Evolutionary conservation across 176 grass and related monocot genomes (phyloP).

Genomic region (Aegilops sharonensis): DNA sequence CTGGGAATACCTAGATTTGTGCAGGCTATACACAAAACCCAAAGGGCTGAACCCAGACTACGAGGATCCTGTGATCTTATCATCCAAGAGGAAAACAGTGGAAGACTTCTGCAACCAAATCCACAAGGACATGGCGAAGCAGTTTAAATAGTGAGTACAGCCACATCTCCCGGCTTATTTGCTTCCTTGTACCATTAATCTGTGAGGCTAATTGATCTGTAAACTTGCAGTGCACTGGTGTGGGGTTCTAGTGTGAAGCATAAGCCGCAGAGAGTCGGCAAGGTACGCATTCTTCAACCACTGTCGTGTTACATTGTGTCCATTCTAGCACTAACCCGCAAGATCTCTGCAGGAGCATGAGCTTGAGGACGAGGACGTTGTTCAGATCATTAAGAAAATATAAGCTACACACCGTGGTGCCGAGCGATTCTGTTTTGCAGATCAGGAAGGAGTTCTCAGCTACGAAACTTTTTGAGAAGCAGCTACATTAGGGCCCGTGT

Average conservation of each 20-base stretch:
- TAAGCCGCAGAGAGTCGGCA: constrained; percentile 96
- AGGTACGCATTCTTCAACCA: constrained; percentile 43
- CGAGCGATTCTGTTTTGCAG: not conserved
- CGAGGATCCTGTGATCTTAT: constrained; percentile 90
- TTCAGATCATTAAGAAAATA: constrained; percentile 97
- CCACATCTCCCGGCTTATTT: not conserved
- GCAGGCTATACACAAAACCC: constrained; percentile 92
- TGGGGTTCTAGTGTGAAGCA: constrained; percentile 98
- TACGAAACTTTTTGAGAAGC: constrained; percentile 28
- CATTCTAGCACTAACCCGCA: not conserved
- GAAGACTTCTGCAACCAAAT: constrained; percentile 92
- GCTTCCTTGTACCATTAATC: not conserved
- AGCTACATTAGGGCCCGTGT: not conserved
- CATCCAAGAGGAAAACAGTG: constrained; percentile 77
- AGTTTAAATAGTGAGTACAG: constrained; percentile 87
- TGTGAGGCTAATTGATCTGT: not conserved
- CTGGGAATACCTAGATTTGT: constrained; percentile 96
- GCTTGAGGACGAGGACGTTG: constrained; percentile 96
- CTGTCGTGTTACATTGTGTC: not conserved
- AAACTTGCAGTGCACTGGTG: constrained; percentile 68
- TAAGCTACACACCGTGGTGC: constrained; percentile 20
- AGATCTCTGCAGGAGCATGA: constrained; percentile 67
- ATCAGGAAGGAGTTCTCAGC: constrained; percentile 11
- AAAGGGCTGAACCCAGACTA: constrained; percentile 96
- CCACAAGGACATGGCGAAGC: constrained; percentile 96